These are phyloP conservation scores for Carex scoparia DNA, from an alignment of 176 grass and related monocot species.

Conservation along the genomic window DNA sequence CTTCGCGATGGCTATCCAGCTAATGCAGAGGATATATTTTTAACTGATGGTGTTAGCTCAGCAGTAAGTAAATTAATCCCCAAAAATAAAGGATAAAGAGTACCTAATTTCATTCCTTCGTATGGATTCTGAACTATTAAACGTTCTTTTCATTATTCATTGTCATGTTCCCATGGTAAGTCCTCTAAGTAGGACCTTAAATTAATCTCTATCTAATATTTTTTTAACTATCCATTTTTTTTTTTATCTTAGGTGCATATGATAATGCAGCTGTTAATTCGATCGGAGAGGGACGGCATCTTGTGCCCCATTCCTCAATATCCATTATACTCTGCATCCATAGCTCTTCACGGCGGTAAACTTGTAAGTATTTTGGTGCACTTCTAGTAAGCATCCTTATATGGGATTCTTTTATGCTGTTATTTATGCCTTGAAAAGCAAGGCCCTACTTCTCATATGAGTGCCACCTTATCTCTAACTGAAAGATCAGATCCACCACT, in stretches of 20 bases:
- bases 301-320: slow-evolving; percentile 72
- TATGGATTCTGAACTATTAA: not conserved
- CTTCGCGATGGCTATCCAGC: slow-evolving; percentile 61
- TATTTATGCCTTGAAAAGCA: not conserved
- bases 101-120: not conserved
- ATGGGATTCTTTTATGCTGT: not conserved
- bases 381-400: not conserved
- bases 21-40: slow-evolving; percentile 48
- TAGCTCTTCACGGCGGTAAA: slow-evolving; percentile 71
- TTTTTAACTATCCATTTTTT: too few species aligned
- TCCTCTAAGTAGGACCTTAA: not conserved
- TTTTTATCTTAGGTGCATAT: slow-evolving; percentile 44
- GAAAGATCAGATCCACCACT: not conserved
- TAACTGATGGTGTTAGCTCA: slow-evolving; percentile 62
- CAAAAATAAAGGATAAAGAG: not conserved
- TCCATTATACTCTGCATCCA: slow-evolving; percentile 63
- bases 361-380: slow-evolving; percentile 35
- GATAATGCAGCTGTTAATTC: slow-evolving; percentile 69
- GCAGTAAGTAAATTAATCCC: slow-evolving; percentile 39
- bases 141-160: not conserved
- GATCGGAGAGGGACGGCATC: slow-evolving; percentile 60
- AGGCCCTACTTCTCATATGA: not conserved
- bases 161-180: not conserved
- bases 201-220: not conserved
- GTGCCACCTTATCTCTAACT: not conserved